Evolutionary conservation across 1,284 basidiomycete species (phyloP).

Genomic region (Ganoderma lingzhi): DNA sequence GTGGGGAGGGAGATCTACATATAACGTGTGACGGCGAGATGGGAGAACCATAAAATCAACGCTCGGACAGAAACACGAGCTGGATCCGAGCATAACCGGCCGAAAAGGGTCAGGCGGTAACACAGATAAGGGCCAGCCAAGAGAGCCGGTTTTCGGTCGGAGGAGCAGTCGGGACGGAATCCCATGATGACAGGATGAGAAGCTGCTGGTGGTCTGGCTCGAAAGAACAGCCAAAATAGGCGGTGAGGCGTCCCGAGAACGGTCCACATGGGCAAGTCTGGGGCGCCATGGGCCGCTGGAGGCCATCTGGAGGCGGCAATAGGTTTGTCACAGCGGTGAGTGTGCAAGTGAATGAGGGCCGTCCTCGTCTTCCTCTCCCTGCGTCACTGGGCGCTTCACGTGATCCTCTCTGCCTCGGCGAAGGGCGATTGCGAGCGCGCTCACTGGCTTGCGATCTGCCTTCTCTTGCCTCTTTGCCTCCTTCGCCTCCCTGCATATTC

Average conservation of each 20-base stretch:
- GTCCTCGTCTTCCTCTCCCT: neutral
- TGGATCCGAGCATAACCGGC: neutral
- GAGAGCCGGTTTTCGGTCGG: neutral
- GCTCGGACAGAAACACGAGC: neutral
- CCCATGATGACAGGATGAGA: neutral
- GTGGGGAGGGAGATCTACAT: neutral
- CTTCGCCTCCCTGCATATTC: neutral
- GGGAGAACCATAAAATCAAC: neutral
- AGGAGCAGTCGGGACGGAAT: neutral
- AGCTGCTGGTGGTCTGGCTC: neutral
- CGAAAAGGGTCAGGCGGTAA: constrained; percentile 2
- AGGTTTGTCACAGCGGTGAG: neutral
- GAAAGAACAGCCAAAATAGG: neutral
- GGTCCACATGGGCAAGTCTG: neutral
- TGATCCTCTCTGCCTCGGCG: neutral
- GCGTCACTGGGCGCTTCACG: neutral
- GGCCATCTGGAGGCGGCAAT: neutral
- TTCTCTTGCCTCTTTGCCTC: neutral
- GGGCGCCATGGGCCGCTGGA: neutral
- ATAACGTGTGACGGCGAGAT: neutral
- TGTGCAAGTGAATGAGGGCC: neutral
- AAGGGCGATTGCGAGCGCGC: neutral
- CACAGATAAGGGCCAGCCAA: constrained; percentile 1
- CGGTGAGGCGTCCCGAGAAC: neutral
- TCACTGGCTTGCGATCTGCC: neutral